phyloP scores from a whole-genome alignment of 495 filamentous ascomycete species.

The Mytilinidion resinicola region DNA sequence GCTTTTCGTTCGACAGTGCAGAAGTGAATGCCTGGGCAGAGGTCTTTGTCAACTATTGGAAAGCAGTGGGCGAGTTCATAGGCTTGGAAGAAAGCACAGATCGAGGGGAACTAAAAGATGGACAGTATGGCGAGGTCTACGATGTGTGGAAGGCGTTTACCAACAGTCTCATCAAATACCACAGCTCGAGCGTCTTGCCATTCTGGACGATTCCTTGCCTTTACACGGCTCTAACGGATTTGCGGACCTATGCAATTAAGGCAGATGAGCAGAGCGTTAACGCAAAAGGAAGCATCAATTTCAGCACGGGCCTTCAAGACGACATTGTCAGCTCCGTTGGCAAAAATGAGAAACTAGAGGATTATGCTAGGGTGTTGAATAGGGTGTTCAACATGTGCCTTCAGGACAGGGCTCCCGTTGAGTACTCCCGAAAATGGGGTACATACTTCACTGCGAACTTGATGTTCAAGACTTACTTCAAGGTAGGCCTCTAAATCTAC shows the following conservation, averaged over 20 bases:
- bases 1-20: constrained; percentile 48
- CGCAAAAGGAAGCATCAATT: constrained; percentile 41
- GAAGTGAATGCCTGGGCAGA: constrained; percentile 74
- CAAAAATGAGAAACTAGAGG: constrained; percentile 76
- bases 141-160: constrained; percentile 77
- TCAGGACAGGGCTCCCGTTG: constrained; percentile 54
- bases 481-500: constrained; percentile 37
- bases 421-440: constrained; percentile 94
- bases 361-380: constrained; percentile 81
- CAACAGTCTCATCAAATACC: constrained; percentile 63
- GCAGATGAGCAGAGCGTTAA: constrained; percentile 61
- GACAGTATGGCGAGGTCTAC: constrained; percentile 69
- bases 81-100: constrained; percentile 36
- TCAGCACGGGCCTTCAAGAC: constrained; percentile 56
- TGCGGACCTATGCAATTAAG: constrained; percentile 80
- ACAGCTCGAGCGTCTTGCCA: constrained; percentile 56
- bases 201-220: constrained; percentile 87
- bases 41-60: constrained; percentile 78
- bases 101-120: constrained; percentile 32
- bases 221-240: constrained; percentile 74
- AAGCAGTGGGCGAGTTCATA: constrained; percentile 54
- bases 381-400: constrained; percentile 82
- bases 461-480: constrained; percentile 97
- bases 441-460: constrained; percentile 89
- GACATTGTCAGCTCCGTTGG: constrained; percentile 65